These are phyloP conservation scores for Termitomyces heimii DNA, from an alignment of 768 basidiomycete species.

Conservation along the genomic window DNA sequence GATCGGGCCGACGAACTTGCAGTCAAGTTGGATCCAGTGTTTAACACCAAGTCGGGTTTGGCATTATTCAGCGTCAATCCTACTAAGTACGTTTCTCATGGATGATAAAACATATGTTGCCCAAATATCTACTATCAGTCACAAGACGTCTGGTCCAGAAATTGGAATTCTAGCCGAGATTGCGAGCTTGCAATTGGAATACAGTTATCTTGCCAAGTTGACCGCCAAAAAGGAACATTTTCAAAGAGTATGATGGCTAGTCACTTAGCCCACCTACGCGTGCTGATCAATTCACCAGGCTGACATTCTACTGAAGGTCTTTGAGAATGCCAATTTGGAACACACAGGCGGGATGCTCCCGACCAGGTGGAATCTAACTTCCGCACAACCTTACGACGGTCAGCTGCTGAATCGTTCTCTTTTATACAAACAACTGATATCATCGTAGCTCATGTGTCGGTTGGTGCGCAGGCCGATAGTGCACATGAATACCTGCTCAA, in stretches of 20 bases:
- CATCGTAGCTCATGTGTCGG: constrained; percentile 39
- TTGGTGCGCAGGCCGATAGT: constrained; percentile 68
- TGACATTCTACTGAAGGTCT: constrained; percentile 37
- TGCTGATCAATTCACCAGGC: constrained; percentile 27
- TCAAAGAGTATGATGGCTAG: constrained; percentile 37
- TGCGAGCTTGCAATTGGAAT: constrained; percentile 78
- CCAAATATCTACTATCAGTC: constrained; percentile 17
- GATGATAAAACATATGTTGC: neutral
- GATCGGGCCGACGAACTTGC: constrained; percentile 76
- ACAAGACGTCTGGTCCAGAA: constrained; percentile 23
- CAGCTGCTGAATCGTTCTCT: constrained; percentile 15
- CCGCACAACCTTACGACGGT: constrained; percentile 44
- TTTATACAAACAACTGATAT: neutral
- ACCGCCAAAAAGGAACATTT: constrained; percentile 65
- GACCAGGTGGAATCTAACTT: constrained; percentile 44
- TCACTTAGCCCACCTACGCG: neutral
- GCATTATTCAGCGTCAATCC: constrained; percentile 71
- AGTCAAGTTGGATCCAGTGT: constrained; percentile 62
- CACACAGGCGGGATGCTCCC: constrained; percentile 61
- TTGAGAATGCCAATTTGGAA: constrained; percentile 41
- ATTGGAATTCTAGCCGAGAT: constrained; percentile 68
- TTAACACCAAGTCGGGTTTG: constrained; percentile 64
- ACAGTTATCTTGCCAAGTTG: constrained; percentile 73
- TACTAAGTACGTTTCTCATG: constrained; percentile 33
- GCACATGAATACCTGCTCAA: constrained; percentile 77